phyloP scores from a whole-genome alignment of 768 basidiomycete genomes.

The Rickenella mellea region DNA sequence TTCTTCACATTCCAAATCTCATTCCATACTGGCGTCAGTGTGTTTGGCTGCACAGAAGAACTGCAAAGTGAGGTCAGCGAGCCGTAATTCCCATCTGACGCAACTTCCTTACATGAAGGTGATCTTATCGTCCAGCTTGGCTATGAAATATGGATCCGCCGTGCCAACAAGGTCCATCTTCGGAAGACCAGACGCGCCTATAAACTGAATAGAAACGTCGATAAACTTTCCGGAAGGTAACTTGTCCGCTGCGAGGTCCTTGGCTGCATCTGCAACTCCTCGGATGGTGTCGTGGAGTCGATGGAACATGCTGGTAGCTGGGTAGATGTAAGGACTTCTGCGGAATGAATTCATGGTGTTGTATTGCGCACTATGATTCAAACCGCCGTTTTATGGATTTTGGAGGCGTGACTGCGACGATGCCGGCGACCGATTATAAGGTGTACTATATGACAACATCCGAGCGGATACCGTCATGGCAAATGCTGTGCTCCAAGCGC shows the following conservation, averaged over 20 bases:
- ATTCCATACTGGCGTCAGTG: conserved; percentile 63
- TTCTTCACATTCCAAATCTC: conserved; percentile 67
- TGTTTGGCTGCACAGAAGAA: conserved; percentile 52
- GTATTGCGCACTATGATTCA: too few relatives aligned
- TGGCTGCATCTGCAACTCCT: not conserved
- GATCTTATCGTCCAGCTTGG: conserved; percentile 53
- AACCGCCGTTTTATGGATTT: too few relatives aligned
- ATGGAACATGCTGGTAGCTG: too few relatives aligned
- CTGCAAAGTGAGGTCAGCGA: conserved; percentile 24
- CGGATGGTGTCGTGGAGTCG: not conserved
- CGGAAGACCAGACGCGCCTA: conserved; percentile 59
- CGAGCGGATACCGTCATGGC: too few relatives aligned
- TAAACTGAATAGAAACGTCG: conserved; percentile 37
- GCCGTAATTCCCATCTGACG: not conserved
- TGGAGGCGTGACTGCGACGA: too few relatives aligned
- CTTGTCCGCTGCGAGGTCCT: too few relatives aligned
- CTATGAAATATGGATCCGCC: conserved; percentile 67
- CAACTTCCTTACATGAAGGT: conserved; percentile 48
- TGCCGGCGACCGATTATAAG: too few relatives aligned
- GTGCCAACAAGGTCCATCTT: conserved; percentile 57
- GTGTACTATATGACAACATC: too few relatives aligned
- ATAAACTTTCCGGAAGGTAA: conserved; percentile 2
- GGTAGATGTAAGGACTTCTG: too few relatives aligned
- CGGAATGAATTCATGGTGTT: too few relatives aligned
- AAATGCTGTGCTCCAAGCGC: too few relatives aligned